A percentile compares a stretch with the other conserved stretches of the same genome.
Evolutionary conservation across 176 grass and related monocot genomes (phyloP).

Genomic region (Phoenix roebelenii): DNA sequence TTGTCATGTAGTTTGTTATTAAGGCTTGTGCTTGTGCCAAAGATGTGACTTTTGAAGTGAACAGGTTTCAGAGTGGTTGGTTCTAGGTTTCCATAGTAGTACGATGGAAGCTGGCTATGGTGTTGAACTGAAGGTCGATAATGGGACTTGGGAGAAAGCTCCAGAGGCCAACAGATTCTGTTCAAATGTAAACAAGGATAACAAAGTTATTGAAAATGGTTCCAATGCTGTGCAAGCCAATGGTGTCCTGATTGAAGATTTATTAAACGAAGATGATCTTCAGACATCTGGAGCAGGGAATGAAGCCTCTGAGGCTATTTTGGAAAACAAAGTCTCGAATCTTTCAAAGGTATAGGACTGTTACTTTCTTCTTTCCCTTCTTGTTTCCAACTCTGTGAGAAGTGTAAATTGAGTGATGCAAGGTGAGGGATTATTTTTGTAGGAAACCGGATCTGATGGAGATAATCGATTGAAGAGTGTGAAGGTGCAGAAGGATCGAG

Average conservation of each 20-base stretch:
- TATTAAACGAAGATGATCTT: not conserved
- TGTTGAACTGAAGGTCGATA: not conserved
- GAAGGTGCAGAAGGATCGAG: constrained; percentile 25
- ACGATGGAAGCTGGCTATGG: constrained; percentile 6
- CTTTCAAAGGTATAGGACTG: not conserved
- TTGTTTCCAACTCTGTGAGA: no score
- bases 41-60: not conserved
- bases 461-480: constrained; percentile 21
- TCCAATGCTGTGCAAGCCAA: not conserved
- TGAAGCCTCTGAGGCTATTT: constrained; percentile 18
- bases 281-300: not conserved
- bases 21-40: not conserved
- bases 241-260: not conserved
- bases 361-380: not conserved
- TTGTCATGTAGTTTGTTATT: not conserved
- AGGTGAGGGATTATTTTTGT: not conserved
- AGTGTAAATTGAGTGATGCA: not conserved
- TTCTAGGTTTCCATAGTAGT: not conserved
- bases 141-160: not conserved
- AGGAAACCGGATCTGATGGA: constrained; percentile 51
- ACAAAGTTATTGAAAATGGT: not conserved
- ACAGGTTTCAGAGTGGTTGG: constrained; percentile 1
- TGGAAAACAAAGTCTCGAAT: not conserved
- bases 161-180: not conserved
- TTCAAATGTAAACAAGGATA: constrained; percentile 11